phyloP scores from a whole-genome alignment of 164 flowering plant genomes.

The Warburgia ugandensis region DNA sequence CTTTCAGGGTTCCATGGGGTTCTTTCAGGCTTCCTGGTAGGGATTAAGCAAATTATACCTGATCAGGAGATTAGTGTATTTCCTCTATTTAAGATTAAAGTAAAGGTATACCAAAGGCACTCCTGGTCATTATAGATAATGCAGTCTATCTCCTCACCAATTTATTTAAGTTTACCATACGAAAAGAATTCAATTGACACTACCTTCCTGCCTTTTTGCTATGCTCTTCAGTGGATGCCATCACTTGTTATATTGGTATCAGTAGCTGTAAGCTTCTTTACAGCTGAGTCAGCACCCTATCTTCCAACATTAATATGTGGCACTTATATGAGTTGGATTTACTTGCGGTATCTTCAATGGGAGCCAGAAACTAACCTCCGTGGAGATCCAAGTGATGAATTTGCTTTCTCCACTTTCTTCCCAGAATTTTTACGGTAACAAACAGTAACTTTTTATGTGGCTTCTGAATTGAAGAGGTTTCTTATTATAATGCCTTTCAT shows the following conservation, averaged over 20 bases:
- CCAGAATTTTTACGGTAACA: constrained; percentile 75
- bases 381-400: constrained; percentile 98
- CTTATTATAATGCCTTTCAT: background rate
- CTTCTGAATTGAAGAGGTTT: background rate
- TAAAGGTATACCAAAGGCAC: constrained; percentile 61
- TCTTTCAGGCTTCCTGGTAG: constrained; percentile 79
- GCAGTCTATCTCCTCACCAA: no score
- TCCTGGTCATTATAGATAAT: no score
- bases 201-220: background rate
- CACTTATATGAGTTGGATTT: constrained; percentile 87
- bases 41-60: constrained; percentile 94
- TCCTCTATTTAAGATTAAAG: constrained; percentile 69
- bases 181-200: no score
- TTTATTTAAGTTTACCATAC: no score
- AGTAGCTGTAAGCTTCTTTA: constrained; percentile 52
- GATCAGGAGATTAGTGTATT: constrained; percentile 72
- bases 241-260: constrained; percentile 54
- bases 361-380: constrained; percentile 65
- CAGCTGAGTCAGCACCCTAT: constrained; percentile 47
- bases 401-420: constrained; percentile 88
- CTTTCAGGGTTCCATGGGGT: constrained; percentile 92
- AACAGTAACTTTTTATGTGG: background rate
- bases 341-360: constrained; percentile 78
- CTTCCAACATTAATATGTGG: constrained; percentile 83
- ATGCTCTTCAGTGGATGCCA: constrained; percentile 74